Conservation (phyloP, 2,329 filamentous ascomycete genomes). For the Colletotrichum sp. region DNA sequence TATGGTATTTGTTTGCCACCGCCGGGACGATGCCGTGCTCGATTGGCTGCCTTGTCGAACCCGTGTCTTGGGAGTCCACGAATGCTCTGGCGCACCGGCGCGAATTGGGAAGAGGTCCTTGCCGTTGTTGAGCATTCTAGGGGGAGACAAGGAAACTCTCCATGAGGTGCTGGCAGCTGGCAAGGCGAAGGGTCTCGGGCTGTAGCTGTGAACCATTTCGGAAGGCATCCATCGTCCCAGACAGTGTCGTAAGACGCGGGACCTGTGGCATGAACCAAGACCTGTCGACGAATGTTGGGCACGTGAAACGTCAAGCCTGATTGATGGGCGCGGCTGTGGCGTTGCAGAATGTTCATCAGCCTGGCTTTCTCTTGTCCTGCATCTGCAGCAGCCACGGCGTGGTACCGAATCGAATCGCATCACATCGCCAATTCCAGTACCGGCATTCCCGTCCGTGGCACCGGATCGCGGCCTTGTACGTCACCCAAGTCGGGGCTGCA, state of each 20-base stretch:
- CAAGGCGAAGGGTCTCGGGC: background rate
- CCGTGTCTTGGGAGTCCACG: background rate
- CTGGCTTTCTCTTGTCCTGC: background rate
- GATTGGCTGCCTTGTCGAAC: background rate
- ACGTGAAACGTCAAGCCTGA: background rate
- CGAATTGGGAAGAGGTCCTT: background rate
- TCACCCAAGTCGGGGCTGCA: background rate
- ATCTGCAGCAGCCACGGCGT: background rate
- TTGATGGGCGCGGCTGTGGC: background rate
- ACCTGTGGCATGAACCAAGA: background rate
- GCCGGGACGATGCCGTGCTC: background rate
- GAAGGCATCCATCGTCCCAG: background rate
- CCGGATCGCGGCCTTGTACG: background rate
- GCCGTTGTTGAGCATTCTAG: background rate
- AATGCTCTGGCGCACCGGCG: background rate
- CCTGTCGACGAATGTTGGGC: background rate
- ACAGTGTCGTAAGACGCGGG: background rate
- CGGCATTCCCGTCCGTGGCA: slow-evolving; percentile 2
- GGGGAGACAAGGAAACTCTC: background rate
- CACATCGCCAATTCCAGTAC: background rate
- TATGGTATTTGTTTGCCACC: slow-evolving; percentile 16
- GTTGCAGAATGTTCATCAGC: background rate
- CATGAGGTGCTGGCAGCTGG: background rate
- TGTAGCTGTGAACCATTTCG: background rate
- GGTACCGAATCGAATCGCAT: background rate